Evolutionary conservation across 306 rosid species (phyloP), one percentile per base, ranked within the genome.

Genomic region (Prunus armeniaca): DNA sequence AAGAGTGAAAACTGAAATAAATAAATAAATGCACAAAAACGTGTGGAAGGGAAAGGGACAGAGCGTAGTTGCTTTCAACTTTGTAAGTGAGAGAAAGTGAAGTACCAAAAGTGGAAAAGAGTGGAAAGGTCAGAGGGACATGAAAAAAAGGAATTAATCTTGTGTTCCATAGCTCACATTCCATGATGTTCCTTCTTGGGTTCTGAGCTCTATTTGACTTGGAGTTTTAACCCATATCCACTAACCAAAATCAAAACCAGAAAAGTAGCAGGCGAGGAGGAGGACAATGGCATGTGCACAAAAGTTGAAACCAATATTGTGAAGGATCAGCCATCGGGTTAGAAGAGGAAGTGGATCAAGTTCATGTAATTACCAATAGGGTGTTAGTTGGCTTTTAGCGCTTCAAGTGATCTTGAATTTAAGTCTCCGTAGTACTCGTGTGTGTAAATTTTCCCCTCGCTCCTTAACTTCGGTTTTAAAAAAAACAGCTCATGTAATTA

Each of bases 21-120:
- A 34, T 34, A 34, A 10, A n/a, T 1, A 38, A 38, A 38, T 38
- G 43, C 43, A 17, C 54, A 57, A 66, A 76, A 83, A 72, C 22
- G 87, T 67, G 85, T 83, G 87, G 87, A 67, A 72, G 60, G 69
- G 85, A 72, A 80, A 81, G 79, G 71, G 83, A 78, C 83, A 71
- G 81, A 55, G 85, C 74, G 78, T 73, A 46, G 80, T 80, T 80
- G 77, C 73, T 77, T 77, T 79, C 81, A 49, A 54, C 71, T 43
- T 71, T 72, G 32, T 25, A 46, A 56, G 47, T 3, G 71, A 69
- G 55, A n/a, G 62, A 38, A 27, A 57, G 14, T 30, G 43, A 50
- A n/a, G 38, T n/a, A 20, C 27, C 69, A 72, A 38, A 62, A 71
- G 61, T 2, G 43, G 9, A 52, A 20, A 3, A 20, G 67, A 60